phyloP scores from a whole-genome alignment of 176 grass and related monocot species.

The Musa beccarii region DNA sequence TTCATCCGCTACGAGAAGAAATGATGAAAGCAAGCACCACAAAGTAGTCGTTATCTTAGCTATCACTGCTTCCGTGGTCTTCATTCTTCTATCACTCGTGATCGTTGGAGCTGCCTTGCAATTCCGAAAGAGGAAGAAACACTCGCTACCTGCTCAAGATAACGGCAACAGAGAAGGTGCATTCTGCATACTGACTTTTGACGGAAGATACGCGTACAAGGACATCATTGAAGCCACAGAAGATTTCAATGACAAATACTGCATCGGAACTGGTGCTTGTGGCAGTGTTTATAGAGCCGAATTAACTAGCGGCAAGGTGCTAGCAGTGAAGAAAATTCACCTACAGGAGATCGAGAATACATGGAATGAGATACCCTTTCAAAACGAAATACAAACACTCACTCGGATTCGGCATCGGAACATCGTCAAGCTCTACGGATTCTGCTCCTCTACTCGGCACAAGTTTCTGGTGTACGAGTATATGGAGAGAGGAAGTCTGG shows the following conservation, averaged over 20 bases:
- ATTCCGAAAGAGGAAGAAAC: too few species aligned
- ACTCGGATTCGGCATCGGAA: slow-evolving; percentile 22
- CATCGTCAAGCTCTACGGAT: slow-evolving; percentile 25
- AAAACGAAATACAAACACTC: slow-evolving; percentile 8
- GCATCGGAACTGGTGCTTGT: slow-evolving; percentile 5
- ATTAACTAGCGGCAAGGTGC: too few species aligned
- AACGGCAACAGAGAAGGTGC: background rate
- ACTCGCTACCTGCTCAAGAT: too few species aligned
- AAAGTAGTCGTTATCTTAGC: background rate
- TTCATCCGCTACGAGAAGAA: too few species aligned
- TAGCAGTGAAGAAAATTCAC: too few species aligned
- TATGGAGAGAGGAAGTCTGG: slow-evolving; percentile 7
- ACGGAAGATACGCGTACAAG: slow-evolving; percentile 3
- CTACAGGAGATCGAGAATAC: too few species aligned
- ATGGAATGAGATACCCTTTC: background rate
- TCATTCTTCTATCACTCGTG: too few species aligned
- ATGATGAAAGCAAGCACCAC: too few species aligned
- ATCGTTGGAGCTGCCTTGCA: too few species aligned
- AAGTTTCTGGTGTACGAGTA: slow-evolving; percentile 27
- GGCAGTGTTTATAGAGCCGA: background rate
- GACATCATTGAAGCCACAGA: slow-evolving; percentile 21
- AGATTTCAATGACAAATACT: slow-evolving; percentile 22
- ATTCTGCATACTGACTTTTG: slow-evolving; percentile 12
- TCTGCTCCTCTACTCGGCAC: slow-evolving; percentile 2
- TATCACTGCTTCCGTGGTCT: too few species aligned